phyloP scores from a whole-genome alignment of 2,329 filamentous ascomycete species.

The Sporothrix pallida region DNA sequence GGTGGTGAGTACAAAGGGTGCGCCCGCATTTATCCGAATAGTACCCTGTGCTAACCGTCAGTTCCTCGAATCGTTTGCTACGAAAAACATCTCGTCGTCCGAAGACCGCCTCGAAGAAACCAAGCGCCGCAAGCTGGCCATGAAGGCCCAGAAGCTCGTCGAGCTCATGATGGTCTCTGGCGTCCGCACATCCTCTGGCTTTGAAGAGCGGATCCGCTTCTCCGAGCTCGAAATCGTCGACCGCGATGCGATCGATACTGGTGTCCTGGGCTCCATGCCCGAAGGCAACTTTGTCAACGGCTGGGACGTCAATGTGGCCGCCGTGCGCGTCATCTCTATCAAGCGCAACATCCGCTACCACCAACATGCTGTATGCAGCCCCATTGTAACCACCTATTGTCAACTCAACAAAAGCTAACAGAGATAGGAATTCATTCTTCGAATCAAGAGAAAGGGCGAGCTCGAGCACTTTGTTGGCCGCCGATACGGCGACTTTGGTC shows the following conservation, averaged over 20 bases:
- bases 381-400: too few species aligned
- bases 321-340: constrained; percentile 77
- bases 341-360: constrained; percentile 90
- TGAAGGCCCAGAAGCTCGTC: constrained; percentile 93
- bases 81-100: constrained; percentile 94
- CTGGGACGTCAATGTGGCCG: constrained; percentile 96
- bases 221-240: constrained; percentile 97
- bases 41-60: too few species aligned
- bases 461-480: constrained; percentile 80
- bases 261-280: constrained; percentile 82
- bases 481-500: constrained; percentile 85
- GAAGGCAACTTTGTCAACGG: constrained; percentile 92
- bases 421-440: constrained; percentile 80
- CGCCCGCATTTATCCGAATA: too few species aligned
- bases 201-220: constrained; percentile 96
- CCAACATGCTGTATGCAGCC: constrained; percentile 82
- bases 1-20: too few species aligned
- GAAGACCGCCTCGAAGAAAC: constrained; percentile 96
- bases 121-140: constrained; percentile 87
- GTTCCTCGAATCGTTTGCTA: constrained; percentile 94
- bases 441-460: constrained; percentile 78
- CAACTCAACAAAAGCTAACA: too few species aligned
- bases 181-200: constrained; percentile 91
- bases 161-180: constrained; percentile 99
- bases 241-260: constrained; percentile 87